A percentile compares a stretch with the other conserved stretches of the same genome.
phyloP scores from a whole-genome alignment of 139 green algal species.

The Chlorella sp. region DNA sequence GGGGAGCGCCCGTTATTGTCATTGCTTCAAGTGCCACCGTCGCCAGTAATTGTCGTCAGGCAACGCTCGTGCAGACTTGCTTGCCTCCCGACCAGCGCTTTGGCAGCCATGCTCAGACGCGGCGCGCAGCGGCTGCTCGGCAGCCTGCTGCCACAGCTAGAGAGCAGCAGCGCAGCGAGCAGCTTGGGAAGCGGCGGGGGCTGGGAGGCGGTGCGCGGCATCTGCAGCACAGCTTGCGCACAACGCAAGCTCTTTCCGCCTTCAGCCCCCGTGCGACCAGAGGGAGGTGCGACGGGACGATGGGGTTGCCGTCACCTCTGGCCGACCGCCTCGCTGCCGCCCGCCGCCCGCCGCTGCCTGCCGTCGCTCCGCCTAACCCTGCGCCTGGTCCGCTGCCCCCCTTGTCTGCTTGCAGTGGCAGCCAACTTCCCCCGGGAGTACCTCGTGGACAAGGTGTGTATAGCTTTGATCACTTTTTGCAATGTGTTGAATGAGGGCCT shows the following conservation, averaged over 20 bases:
- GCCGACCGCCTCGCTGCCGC: neutral
- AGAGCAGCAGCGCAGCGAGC: neutral
- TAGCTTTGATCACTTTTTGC: too few relatives aligned
- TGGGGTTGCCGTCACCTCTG: too few relatives aligned
- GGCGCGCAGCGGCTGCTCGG: conserved; percentile 4
- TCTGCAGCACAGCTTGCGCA: conserved; percentile 10
- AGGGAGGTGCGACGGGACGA: neutral
- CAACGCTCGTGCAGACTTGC: neutral
- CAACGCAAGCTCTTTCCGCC: conserved; percentile 14
- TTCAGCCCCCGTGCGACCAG: neutral
- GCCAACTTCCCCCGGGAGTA: neutral
- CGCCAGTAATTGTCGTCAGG: neutral
- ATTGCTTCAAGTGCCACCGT: too few relatives aligned
- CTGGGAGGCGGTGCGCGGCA: conserved; percentile 11
- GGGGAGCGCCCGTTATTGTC: neutral
- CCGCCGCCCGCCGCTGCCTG: neutral
- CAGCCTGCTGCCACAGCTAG: neutral
- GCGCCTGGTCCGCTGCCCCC: neutral
- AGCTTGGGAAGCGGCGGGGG: neutral
- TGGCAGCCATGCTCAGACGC: neutral
- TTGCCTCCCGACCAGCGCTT: neutral
- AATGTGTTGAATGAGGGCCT: neutral
- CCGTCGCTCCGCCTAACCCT: neutral
- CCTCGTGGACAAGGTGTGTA: conserved; percentile 4
- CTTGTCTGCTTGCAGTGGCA: neutral